Base-by-base conservation (phyloP, 176 grass and related monocot genomes). In the Alloteropsis semialata region DNA sequence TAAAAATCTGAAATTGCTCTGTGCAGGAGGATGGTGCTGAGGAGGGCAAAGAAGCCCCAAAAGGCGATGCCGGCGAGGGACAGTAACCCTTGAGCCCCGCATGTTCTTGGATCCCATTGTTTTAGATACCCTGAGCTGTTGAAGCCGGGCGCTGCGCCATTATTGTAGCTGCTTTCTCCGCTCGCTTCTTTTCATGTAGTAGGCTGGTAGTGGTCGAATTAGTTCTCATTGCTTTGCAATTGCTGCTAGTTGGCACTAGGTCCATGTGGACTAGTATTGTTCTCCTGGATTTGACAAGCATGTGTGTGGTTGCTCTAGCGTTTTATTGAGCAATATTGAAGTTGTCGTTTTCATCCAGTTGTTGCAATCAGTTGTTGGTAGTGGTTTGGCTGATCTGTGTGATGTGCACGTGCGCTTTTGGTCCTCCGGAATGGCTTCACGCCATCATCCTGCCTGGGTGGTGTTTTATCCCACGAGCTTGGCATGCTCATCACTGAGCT, bases 21-120 rank as follows among this genome's bases (percentile, higher is more conserved):
- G 36, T 80, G 24, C 86, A 93, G 94, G 91, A 97, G 81, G 91
- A 93, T 45, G 89, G 70, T 17, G 88, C 82, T 0, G 94, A 96
- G 21, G 94, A 91, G 55, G 76, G 74, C 69, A 96, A 96, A 59
- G 88, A 96, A 75, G 85, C 84, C 38, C 27, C 80, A 5, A 96
- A 96, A 61, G 82, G 44, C 0, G 93, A 91, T 5, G 80, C 80
- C 8, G 83, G 80, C 1, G 93, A 96, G 80, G 88, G 82, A 33
- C 88, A 96, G 88, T 93, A 71, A 89, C 39, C 63, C 59, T 34
- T 3, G 19, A 14, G 21, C 22, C 22, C 25, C 8, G 33, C 53
- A 19, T 69, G 46, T 60, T 79, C 30, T 51, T 57, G 12, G 18
- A 76, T 45, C 45, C 62, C 58, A 65, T 56, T 25, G 56, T 65